Evolutionary conservation across 441 rosid species (phyloP), one percentile per base, ranked within the genome.

Genomic region (Cnidoscolus chayamansa): DNA sequence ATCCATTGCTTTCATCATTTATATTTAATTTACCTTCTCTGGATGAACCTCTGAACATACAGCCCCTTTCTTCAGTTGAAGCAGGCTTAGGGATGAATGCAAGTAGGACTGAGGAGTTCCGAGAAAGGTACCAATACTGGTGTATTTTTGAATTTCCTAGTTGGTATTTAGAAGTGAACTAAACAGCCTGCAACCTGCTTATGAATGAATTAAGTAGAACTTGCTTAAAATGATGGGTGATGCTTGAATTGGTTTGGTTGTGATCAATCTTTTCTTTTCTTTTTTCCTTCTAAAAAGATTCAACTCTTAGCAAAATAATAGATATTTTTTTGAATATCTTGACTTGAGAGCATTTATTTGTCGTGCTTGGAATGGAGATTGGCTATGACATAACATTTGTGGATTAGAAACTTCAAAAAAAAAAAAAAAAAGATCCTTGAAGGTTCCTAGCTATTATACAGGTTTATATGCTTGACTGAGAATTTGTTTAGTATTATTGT

Each of bases 1-100:
- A 93, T 80, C 89, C 91, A 10, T 69, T 93, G 82, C 72, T 93
- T 58, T 87, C 93, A 1, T 86, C 93, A 7, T 90, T 93, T 67
- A 84, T 91, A 20, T 82, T 82, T 43, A 84, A 55, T 79, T 80
- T 86, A 0, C 81, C 84, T 58, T 13, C 73, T 35, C 69, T 65
- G 20, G 89, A 83, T 37, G 84, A 84, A 61, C 68, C 82, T 58
- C 72, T 72, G 61, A 75, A 63, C 70, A 78, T 70, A 73, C 74
- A 78, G 75, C 78, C 84, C 10, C 80, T 68, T 50, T 66, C 78
- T 32, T 62, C 83, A 25, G 68, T 43, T 45, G 87, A 81, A 75
- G 73, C 53, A 70, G 75, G 73, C 81, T 74, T 71, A 3, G 72
- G 7, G 45, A 40, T n/a, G 35, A 82, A 79, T 73, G 79, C 75